Percentiles rank a stretch among this genome's conserved stretches.
Conservation (phyloP, 768 basidiomycete genomes). For the Pseudohyphozyma bogoriensis region DNA sequence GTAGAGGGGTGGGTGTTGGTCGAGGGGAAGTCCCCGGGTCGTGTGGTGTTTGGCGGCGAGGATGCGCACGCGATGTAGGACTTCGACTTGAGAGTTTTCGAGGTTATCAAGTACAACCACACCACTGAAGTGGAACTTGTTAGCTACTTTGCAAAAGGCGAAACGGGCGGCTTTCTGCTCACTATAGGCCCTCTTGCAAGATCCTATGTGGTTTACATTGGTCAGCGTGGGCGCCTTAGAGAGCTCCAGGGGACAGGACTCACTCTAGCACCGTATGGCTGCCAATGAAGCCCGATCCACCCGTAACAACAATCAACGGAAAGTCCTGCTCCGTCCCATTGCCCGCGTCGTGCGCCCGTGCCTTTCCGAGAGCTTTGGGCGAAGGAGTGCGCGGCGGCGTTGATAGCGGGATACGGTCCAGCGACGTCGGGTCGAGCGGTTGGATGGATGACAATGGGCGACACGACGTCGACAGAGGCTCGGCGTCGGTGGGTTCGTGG, state of each 20-base stretch:
- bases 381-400: slow-evolving; percentile 2
- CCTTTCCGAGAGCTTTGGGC: background rate
- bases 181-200: slow-evolving; percentile 2
- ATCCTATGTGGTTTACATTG: too few species aligned
- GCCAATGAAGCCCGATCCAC: slow-evolving; percentile 3
- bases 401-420: slow-evolving; percentile 1
- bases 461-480: background rate
- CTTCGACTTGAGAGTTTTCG: slow-evolving; percentile 1
- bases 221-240: too few species aligned
- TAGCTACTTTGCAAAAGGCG: too few species aligned
- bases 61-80: slow-evolving; percentile 6
- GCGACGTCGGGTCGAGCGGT: background rate
- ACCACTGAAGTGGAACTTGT: background rate
- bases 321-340: background rate
- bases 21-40: background rate
- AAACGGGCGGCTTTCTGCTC: background rate
- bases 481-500: too few species aligned
- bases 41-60: background rate
- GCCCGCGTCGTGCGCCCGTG: background rate
- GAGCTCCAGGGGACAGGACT: too few species aligned
- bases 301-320: background rate
- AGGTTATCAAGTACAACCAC: slow-evolving; percentile 1
- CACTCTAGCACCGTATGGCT: background rate
- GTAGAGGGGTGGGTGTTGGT: slow-evolving; percentile 5
- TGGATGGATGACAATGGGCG: background rate